Base-by-base conservation (phyloP, 2,329 filamentous ascomycete genomes). In the Aureobasidium leucospermi region DNA sequence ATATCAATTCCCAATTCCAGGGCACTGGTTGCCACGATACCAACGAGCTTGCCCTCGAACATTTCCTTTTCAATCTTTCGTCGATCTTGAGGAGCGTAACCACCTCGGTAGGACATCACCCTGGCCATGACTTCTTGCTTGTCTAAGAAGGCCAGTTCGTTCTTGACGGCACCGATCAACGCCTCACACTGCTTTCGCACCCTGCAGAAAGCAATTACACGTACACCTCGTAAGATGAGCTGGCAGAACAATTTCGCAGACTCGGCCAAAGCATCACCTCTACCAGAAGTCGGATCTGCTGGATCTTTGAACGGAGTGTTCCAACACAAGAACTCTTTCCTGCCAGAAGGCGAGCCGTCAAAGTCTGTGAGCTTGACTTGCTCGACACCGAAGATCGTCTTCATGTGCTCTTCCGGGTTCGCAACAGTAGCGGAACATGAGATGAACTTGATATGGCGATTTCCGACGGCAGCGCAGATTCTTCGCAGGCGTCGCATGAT, bases 271-370 rank as follows among this genome's bases (percentile, higher is more conserved):
- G 87, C 86, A 70, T 90, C 90, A 13, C 89, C 90, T 60, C 94
- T 84, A 1, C 94, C 93, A 66, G 90, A 96, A 0, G 88, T 85
- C 8, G 91, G 89, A 72, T 97, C 93, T 1, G 81, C 82, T 0
- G 93, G 90, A 65, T 96, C 93, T 70, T 91, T 95, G 73, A 85
- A 96, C 0, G 94, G 94, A 0, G 93, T 96, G 67, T 99, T 97
- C 94, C 94, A 99, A 72, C 92, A 97, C 6, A 99, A 70, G 60
- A 97, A 97, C 68, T 97, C 93, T 70, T 97, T 97, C 23, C 90
- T 81, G 0, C 93, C 90, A 6, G 90, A 90, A 0, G 94, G 94
- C 0, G 92, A 96, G 1, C 94, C 94, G 69, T 99, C 94, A 67
- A 89, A 92, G 68, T 96, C 91, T 0, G 93, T 87, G 46, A 97